phyloP scores from a whole-genome alignment of 139 green algal genomes.

The Chlamydomonas sphaeroides region DNA sequence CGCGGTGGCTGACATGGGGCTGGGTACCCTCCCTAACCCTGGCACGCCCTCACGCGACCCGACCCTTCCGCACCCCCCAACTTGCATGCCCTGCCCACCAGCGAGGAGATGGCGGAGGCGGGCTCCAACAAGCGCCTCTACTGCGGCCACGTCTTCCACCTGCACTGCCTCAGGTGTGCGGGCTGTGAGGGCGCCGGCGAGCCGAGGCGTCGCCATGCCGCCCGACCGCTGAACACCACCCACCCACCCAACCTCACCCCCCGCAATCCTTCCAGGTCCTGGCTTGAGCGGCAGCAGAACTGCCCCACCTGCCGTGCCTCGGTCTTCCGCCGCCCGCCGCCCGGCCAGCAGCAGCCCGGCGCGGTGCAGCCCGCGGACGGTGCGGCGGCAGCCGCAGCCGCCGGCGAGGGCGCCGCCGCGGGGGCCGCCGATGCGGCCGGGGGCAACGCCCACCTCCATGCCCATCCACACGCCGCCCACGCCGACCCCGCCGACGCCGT shows the following conservation, averaged over 20 bases:
- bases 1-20: too few species aligned
- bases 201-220: too few species aligned
- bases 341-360: too few species aligned
- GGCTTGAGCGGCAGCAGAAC: slow-evolving; percentile 97
- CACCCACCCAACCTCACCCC: too few species aligned
- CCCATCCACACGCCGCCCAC: background rate
- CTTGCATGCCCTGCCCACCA: background rate
- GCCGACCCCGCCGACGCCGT: background rate
- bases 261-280: slow-evolving; percentile 71
- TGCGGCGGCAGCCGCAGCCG: slow-evolving; percentile 15
- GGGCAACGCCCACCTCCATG: background rate
- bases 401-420: slow-evolving; percentile 28
- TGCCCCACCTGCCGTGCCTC: slow-evolving; percentile 94
- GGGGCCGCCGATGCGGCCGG: background rate
- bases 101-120: slow-evolving; percentile 48
- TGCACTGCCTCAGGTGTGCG: slow-evolving; percentile 91
- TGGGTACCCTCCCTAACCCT: too few species aligned
- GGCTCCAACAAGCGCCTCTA: slow-evolving; percentile 90
- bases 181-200: too few species aligned
- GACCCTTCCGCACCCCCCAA: too few species aligned
- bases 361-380: background rate
- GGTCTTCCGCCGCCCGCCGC: slow-evolving; percentile 69
- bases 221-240: too few species aligned
- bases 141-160: slow-evolving; percentile 96
- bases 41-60: too few species aligned